Conservation (phyloP, 805 yeast genomes). For the Cyberlindnera misumaiensis region DNA sequence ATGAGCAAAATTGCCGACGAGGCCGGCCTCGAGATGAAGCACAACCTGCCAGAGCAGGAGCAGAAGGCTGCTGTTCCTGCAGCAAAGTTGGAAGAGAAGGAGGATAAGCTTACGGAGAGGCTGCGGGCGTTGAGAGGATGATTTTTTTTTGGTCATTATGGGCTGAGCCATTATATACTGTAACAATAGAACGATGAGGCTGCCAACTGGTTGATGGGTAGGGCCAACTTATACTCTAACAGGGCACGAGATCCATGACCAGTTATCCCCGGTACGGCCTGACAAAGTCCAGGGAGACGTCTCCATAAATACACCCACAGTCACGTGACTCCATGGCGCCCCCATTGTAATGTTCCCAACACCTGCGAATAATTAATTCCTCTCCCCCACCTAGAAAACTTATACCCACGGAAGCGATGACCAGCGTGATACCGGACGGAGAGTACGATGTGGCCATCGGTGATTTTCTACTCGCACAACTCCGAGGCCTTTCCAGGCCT, state of each 20-base stretch:
- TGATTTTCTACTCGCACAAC: constrained; percentile 11
- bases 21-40: constrained; percentile 90
- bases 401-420: neutral
- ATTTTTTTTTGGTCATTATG: neutral
- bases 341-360: no score
- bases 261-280: no score
- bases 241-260: no score
- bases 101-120: constrained; percentile 82
- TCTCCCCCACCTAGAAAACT: no score
- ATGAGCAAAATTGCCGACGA: constrained; percentile 94
- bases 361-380: no score
- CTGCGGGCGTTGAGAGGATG: constrained; percentile 69
- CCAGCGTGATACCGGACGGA: constrained; percentile 17
- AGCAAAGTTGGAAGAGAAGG: constrained; percentile 59
- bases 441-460: constrained; percentile 19
- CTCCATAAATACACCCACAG: no score
- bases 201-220: no score
- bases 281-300: no score
- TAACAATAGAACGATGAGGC: no score
- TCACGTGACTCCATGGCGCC: no score
- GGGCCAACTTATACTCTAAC: no score
- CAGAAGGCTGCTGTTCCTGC: constrained; percentile 50
- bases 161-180: no score
- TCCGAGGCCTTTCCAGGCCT: constrained; percentile 3
- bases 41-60: constrained; percentile 49